A percentile compares a stretch with the other conserved stretches of the same genome.
phyloP scores from a whole-genome alignment of 257 asterid genomes.

The Osmanthus fragrans region DNA sequence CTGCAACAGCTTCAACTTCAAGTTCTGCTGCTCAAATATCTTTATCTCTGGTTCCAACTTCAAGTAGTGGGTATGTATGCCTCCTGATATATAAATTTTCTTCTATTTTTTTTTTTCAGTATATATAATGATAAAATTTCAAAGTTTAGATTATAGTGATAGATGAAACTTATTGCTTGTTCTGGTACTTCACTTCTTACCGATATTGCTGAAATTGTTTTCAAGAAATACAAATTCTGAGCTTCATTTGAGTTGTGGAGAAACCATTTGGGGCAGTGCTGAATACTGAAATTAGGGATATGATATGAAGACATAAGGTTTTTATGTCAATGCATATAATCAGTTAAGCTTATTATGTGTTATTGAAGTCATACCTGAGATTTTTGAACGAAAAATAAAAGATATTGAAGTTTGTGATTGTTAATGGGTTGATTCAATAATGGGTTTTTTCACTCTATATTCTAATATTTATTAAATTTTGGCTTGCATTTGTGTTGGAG shows the following conservation, averaged over 20 bases:
- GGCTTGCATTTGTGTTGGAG: neutral
- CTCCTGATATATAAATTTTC: constrained; percentile 12
- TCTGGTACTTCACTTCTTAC: neutral
- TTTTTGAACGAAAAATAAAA: neutral
- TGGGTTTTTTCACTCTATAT: constrained; percentile 8
- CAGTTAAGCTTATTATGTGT: too few relatives aligned
- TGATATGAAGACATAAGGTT: too few relatives aligned
- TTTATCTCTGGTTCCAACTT: constrained; percentile 51
- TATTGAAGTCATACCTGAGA: too few relatives aligned
- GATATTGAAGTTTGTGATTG: constrained; percentile 19
- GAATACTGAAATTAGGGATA: too few relatives aligned
- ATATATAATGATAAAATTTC: neutral
- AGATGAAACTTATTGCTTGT: neutral
- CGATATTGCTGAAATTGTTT: too few relatives aligned
- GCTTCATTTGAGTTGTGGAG: too few relatives aligned
- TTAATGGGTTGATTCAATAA: constrained; percentile 1
- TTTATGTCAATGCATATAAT: too few relatives aligned
- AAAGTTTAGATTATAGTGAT: neutral
- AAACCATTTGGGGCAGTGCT: too few relatives aligned
- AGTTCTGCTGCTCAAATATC: constrained; percentile 66
- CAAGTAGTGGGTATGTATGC: constrained; percentile 61
- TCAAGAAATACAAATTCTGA: too few relatives aligned
- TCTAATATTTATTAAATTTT: neutral
- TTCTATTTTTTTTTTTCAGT: constrained; percentile 8
- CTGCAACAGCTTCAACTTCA: constrained; percentile 45